Evolutionary conservation across 2,329 filamentous ascomycete genomes (phyloP), one percentile per base, ranked within the genome.

Genomic region (Aspergillus sojae): DNA sequence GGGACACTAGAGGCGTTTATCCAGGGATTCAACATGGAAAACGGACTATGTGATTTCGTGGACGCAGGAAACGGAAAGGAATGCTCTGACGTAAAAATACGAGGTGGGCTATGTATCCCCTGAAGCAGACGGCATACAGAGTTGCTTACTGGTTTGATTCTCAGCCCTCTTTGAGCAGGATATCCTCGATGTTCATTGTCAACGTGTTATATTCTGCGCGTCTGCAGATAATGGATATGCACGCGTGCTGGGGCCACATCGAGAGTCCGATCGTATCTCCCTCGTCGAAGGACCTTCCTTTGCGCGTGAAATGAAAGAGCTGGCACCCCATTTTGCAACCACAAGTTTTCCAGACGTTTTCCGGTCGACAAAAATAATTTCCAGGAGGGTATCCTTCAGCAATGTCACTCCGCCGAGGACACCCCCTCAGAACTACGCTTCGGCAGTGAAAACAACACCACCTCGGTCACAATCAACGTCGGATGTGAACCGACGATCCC

Each of bases 11-110:
- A 68, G 26, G 67, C 71, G 2, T 82, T 81, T 62, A 72, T 80
- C 16, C 77, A 76, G 21, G 80, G 79, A 0, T 81, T 82, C 70
- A 81, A 81, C 58, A 80, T 77, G 67, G 75, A 72, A 26, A 65
- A 76, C 55, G 58, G 70, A 1, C 60, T 77, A 23, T 80, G 75
- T 64, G 78, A 81, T 45, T 80, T 77, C 61, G 72, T 81, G 28
- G 78, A 81, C 69, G 79, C 77, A 11, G 80, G 79, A 6, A 73
- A 77, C 60, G 79, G 79, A 11, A 81, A 81, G 60, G 79, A 81
- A 62, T 81, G 79, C 54, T 71, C 78, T 1, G 80, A 81, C 67
- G 73, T 75, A 41, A 81, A 81, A 58, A 66, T 82, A 21, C 75
- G 75, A 74, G 79, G 79, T 80, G 58, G 56, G 60, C 63, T 36